These are phyloP conservation scores for Kwoniella europaea DNA, from an alignment of 768 basidiomycete genomes.

Conservation along the genomic window DNA sequence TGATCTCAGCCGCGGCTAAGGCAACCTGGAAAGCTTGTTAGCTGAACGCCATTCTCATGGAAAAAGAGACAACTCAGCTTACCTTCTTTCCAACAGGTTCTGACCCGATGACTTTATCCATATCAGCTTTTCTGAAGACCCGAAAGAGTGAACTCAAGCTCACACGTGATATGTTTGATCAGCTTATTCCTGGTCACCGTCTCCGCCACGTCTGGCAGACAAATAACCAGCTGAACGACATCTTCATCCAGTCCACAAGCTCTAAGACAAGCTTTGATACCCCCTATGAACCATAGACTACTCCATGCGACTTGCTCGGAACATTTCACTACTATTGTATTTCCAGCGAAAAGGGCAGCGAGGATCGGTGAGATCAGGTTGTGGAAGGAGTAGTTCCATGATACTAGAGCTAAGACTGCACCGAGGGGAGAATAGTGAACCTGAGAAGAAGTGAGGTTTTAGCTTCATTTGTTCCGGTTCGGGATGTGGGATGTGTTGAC, in stretches of 20 bases:
- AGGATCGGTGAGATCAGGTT: slow-evolving; percentile 94
- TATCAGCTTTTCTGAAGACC: not conserved
- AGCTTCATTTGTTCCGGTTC: not conserved
- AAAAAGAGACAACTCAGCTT: not conserved
- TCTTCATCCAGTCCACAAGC: slow-evolving; percentile 82
- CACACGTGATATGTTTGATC: slow-evolving; percentile 84
- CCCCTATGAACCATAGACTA: slow-evolving; percentile 72
- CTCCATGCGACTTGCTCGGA: slow-evolving; percentile 79
- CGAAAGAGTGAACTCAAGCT: slow-evolving; percentile 16
- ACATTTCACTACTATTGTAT: slow-evolving; percentile 83
- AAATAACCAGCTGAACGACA: slow-evolving; percentile 88
- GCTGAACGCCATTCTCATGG: not conserved
- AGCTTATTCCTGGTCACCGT: slow-evolving; percentile 74
- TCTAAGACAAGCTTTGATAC: slow-evolving; percentile 74
- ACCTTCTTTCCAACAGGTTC: slow-evolving; percentile 61
- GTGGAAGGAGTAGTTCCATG: slow-evolving; percentile 73
- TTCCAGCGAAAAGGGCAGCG: slow-evolving; percentile 87
- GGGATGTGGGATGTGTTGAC: slow-evolving; percentile 12
- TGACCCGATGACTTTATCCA: slow-evolving; percentile 56
- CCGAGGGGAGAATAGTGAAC: slow-evolving; percentile 83
- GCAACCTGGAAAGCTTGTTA: slow-evolving; percentile 64
- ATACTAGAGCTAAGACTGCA: slow-evolving; percentile 88
- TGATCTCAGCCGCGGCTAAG: slow-evolving; percentile 76
- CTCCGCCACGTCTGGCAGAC: slow-evolving; percentile 84
- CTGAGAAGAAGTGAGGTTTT: slow-evolving; percentile 17